Percentiles rank a stretch among this genome's conserved stretches.
Evolutionary conservation across 192 early-diverging fungal genomes (phyloP).

Genomic region (Backusella westeae): DNA sequence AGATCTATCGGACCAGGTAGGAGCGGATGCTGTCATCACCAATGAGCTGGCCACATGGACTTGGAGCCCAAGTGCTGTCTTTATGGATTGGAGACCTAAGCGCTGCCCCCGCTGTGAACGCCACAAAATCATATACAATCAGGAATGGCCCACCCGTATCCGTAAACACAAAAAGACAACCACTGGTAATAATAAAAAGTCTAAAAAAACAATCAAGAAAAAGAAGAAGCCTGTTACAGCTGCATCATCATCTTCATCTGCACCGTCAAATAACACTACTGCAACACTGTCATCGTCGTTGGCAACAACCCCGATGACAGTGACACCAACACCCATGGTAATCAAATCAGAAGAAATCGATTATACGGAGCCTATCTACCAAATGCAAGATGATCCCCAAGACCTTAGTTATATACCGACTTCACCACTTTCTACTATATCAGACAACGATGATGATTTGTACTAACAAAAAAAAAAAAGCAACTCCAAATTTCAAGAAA

Average conservation of each 20-base stretch:
- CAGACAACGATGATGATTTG: not conserved
- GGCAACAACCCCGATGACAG: not conserved
- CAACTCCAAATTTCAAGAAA: not conserved
- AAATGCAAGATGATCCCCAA: conserved; percentile 16
- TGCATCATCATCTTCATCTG: not conserved
- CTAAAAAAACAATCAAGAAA: conserved; percentile 2
- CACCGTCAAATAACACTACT: not conserved
- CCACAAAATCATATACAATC: conserved; percentile 25
- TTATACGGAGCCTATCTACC: not conserved
- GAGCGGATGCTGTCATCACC: not conserved
- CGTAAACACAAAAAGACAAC: conserved; percentile 16
- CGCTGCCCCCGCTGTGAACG: conserved; percentile 30
- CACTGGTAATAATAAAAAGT: not conserved
- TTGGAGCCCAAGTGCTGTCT: conserved; percentile 27
- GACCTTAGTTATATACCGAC: conserved; percentile 13
- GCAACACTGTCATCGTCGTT: not conserved
- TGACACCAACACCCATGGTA: not conserved
- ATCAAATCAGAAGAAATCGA: not conserved
- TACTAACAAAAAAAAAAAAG: not conserved
- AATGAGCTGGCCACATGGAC: conserved; percentile 31
- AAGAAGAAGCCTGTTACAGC: not conserved
- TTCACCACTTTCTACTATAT: not conserved
- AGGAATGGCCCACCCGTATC: conserved; percentile 27
- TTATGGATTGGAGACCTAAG: conserved; percentile 24
- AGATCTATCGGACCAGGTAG: conserved; percentile 6